Percentiles rank a stretch among this genome's conserved stretches.
Conservation (phyloP, 495 filamentous ascomycete genomes). For the Collariella sp. region DNA sequence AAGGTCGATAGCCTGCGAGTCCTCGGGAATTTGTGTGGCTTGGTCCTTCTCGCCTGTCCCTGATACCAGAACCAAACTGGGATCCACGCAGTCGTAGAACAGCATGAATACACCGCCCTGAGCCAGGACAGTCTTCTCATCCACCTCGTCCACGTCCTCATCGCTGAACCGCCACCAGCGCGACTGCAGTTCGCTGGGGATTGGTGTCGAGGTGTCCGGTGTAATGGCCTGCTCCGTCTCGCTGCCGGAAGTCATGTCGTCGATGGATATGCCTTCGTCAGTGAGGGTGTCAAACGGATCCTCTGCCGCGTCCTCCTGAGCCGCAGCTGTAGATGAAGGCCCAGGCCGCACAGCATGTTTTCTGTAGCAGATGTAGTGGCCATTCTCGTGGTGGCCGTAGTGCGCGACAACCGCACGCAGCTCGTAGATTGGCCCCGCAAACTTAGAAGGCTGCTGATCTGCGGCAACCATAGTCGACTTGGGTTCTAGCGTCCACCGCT, state of each 20-base stretch:
- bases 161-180: constrained; percentile 84
- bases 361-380: constrained; percentile 89
- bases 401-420: constrained; percentile 83
- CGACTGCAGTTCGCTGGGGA: background rate
- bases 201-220: background rate
- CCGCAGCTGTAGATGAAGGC: background rate
- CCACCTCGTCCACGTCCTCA: constrained; percentile 65
- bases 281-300: background rate
- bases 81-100: constrained; percentile 72
- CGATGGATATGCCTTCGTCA: background rate
- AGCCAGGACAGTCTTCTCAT: constrained; percentile 61
- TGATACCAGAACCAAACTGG: constrained; percentile 23
- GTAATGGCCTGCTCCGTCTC: background rate
- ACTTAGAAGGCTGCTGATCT: constrained; percentile 29
- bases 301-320: background rate
- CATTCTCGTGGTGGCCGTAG: constrained; percentile 84
- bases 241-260: background rate
- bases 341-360: constrained; percentile 42
- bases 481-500: constrained; percentile 61
- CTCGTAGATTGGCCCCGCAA: constrained; percentile 58
- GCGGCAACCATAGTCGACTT: constrained; percentile 59
- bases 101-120: constrained; percentile 94
- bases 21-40: background rate
- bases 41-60: background rate
- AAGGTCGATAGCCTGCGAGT: background rate